Evolutionary conservation across 2,329 filamentous ascomycete genomes (phyloP), one percentile per base, ranked within the genome.

Genomic region (Aspergillus fumigatiaffinis): DNA sequence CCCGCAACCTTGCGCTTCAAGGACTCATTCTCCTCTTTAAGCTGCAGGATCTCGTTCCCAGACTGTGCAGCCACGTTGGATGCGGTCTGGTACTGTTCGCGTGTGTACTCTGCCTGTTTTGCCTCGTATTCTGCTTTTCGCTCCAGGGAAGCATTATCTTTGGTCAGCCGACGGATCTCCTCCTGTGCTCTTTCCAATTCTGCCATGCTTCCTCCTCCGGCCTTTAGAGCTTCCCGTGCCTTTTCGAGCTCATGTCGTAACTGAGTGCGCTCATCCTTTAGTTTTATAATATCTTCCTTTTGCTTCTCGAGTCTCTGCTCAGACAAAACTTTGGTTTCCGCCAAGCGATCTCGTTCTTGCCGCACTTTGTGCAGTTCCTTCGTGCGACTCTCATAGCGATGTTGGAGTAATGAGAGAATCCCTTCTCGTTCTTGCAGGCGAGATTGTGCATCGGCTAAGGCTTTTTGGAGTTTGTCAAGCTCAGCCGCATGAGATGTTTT

Each of bases 1-100:
- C 67, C 69, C 17, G 66, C 70, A 3, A 74, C 72, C 51, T 73
- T 73, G 28, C 67, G 68, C 49, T 70, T 72, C 47, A 80, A 61
- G 2, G 61, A 55, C 44, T 73, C 70, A 41, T 76, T 72, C 51
- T 78, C 67, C 17, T 69, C 66, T 58, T 73, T 68, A 23, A 79
- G 65, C 26, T 72, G 71, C 9, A 69, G 71, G 35, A 66, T 60
- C 59, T 79, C 74, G 47, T 66, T 72, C 6, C 68, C 71, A 7
- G 75, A 70, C 49, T 78, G 76, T 21, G 75, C 76, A 1, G 77
- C 78, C 8, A 70, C 69, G 5, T 67, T 77, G 6, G 77, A 80
- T 10, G 77, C 77, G 29, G 71, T 76, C 59, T 80, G 78, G 53
- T 80, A 80, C 62, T 79, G 77, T 56, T 74, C 69, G 42, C 77